phyloP scores from a whole-genome alignment of 768 basidiomycete genomes.

The Candolleomyces efflorescens region DNA sequence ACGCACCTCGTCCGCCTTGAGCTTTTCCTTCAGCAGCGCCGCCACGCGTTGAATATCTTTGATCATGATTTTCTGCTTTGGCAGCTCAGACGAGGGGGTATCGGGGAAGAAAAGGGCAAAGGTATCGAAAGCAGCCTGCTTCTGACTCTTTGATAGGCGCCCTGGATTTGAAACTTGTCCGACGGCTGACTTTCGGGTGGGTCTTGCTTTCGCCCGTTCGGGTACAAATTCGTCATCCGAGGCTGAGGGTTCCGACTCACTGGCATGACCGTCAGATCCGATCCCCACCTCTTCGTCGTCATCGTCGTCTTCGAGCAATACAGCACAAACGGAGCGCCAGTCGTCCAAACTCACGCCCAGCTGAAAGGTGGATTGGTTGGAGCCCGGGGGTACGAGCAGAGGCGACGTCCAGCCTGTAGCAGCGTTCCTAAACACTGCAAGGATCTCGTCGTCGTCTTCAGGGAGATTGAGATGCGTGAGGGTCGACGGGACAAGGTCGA shows the following conservation, averaged over 20 bases:
- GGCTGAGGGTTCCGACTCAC: not conserved
- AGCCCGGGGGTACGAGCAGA: conserved; percentile 13
- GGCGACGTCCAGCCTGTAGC: conserved; percentile 62
- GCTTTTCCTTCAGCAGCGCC: conserved; percentile 61
- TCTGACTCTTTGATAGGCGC: conserved; percentile 35
- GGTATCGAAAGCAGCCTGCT: conserved; percentile 47
- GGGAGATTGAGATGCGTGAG: conserved; percentile 61
- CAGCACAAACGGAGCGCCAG: conserved; percentile 79
- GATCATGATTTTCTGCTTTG: conserved; percentile 54
- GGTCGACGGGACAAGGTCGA: conserved; percentile 57
- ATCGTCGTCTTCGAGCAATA: conserved; percentile 50
- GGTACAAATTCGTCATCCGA: conserved; percentile 26
- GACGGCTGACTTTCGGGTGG: conserved; percentile 6
- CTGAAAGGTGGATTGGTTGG: not conserved
- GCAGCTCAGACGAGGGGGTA: conserved; percentile 39
- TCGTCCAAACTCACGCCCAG: conserved; percentile 54
- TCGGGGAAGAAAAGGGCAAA: conserved; percentile 76
- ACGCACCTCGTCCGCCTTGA: conserved; percentile 69
- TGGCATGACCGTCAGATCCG: conserved; percentile 22
- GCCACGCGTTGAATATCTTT: conserved; percentile 62
- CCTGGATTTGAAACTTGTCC: not conserved
- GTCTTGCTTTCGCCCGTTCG: conserved; percentile 16
- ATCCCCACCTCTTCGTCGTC: conserved; percentile 16
- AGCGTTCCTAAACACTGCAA: conserved; percentile 71
- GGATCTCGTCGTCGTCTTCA: conserved; percentile 68